Conservation (phyloP, 495 filamentous ascomycete genomes). For the Staphylotrichum longicolle region DNA sequence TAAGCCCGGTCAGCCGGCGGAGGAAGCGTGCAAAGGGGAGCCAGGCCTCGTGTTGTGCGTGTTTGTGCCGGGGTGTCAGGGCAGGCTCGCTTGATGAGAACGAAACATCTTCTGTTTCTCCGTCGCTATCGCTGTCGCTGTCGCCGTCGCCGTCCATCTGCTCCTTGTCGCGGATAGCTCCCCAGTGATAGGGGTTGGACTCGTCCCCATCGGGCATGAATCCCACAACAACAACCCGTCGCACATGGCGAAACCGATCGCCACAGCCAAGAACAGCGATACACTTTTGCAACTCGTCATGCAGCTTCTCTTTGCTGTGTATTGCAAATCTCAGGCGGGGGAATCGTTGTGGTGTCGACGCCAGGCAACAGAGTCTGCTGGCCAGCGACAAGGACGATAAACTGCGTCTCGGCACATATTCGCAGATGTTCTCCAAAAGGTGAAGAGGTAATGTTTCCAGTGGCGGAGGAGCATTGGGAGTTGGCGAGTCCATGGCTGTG, state of each 20-base stretch:
- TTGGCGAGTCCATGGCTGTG: too few species aligned
- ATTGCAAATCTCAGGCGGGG: not conserved
- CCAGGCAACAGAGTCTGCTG: not conserved
- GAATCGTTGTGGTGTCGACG: not conserved
- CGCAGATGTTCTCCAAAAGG: not conserved
- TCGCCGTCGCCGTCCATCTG: not conserved
- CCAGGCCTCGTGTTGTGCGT: constrained; percentile 10
- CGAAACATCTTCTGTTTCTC: too few species aligned
- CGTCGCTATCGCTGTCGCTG: not conserved
- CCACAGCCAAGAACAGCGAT: not conserved
- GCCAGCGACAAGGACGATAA: constrained; percentile 3
- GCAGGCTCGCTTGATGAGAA: not conserved
- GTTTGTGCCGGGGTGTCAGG: constrained; percentile 3
- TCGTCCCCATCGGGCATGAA: not conserved
- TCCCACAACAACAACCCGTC: not conserved
- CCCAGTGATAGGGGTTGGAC: too few species aligned
- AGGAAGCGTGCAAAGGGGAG: constrained; percentile 8
- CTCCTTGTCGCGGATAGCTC: not conserved
- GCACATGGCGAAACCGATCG: not conserved
- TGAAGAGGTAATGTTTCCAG: not conserved
- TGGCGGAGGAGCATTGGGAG: not conserved
- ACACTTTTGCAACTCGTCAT: not conserved
- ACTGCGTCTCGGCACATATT: not conserved
- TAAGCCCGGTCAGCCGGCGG: constrained; percentile 4
- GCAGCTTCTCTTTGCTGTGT: not conserved